A percentile compares a stretch with the other conserved stretches of the same genome.
Conservation (phyloP, 2,329 filamentous ascomycete species). For the Epichloe bromicola region DNA sequence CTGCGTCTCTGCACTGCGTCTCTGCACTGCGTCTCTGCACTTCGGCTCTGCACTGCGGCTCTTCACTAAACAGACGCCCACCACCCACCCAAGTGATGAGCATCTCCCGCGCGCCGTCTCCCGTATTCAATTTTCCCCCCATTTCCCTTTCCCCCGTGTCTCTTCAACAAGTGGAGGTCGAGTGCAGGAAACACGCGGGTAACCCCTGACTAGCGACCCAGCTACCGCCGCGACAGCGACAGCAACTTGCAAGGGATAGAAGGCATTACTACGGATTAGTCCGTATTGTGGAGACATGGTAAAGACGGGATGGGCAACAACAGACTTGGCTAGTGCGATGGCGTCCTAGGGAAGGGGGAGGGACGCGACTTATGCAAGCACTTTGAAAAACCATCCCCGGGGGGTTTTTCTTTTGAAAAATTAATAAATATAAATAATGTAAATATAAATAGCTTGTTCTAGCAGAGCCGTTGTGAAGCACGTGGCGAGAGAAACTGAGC, state of each 20-base stretch:
- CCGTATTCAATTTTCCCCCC: neutral
- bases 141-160: neutral
- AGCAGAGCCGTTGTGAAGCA: no score
- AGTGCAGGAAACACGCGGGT: constrained; percentile 1
- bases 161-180: neutral
- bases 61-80: neutral
- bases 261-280: neutral
- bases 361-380: no score
- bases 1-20: no score
- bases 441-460: no score
- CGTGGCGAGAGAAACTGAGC: no score
- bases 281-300: neutral
- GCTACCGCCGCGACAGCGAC: neutral
- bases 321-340: neutral
- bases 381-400: accelerated
- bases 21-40: no score
- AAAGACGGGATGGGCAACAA: neutral
- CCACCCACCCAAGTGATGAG: no score
- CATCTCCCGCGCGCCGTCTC: no score
- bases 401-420: no score
- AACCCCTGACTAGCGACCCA: constrained; percentile 1
- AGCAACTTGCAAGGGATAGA: neutral
- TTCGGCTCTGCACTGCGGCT: no score
- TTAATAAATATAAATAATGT: no score
- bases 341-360: neutral